These are phyloP conservation scores for Hypholoma fasciculare DNA, from an alignment of 768 basidiomycete genomes.

Conservation along the genomic window DNA sequence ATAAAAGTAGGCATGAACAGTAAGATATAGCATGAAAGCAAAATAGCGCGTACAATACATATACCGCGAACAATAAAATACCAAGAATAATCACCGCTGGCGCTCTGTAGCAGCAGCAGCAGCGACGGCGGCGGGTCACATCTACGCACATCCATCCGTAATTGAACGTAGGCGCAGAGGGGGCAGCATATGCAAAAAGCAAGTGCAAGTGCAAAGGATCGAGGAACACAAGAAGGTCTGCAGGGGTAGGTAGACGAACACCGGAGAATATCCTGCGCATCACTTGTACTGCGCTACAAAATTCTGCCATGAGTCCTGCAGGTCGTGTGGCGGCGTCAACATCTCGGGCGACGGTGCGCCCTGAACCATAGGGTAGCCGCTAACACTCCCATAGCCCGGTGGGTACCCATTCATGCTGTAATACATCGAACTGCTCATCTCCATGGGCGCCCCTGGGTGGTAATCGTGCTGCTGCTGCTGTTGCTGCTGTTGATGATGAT, in stretches of 20 bases:
- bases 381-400: constrained; percentile 9
- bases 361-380: constrained; percentile 16
- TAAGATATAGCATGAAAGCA: too few relatives aligned
- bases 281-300: constrained; percentile 46
- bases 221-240: neutral
- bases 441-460: constrained; percentile 26
- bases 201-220: too few relatives aligned
- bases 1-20: too few relatives aligned
- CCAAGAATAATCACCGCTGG: too few relatives aligned
- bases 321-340: constrained; percentile 32
- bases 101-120: too few relatives aligned
- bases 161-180: too few relatives aligned
- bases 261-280: constrained; percentile 1
- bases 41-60: too few relatives aligned
- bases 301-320: constrained; percentile 48
- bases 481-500: constrained; percentile 16
- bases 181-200: too few relatives aligned
- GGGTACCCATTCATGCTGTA: constrained; percentile 10
- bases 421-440: constrained; percentile 13
- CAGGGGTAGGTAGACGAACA: neutral
- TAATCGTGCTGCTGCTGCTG: constrained; percentile 12
- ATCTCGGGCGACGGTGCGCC: constrained; percentile 26
- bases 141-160: too few relatives aligned
- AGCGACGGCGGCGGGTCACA: too few relatives aligned
- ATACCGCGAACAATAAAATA: too few relatives aligned